These are phyloP conservation scores for Primulina tabacum DNA, from an alignment of 257 asterid species.

Conservation along the genomic window DNA sequence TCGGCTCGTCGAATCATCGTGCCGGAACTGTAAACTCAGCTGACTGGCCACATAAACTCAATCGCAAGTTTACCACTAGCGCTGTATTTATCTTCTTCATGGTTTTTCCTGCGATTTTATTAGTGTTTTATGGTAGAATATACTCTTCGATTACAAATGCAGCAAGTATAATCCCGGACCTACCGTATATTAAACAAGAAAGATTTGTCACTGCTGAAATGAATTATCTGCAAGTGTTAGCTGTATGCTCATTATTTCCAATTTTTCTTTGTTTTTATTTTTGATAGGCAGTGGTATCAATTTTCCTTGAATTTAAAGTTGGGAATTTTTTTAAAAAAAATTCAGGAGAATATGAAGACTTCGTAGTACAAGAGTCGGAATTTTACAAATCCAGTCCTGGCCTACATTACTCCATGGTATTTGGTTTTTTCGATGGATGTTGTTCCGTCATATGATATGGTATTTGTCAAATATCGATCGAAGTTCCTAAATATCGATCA, in stretches of 20 bases:
- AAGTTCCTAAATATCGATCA: neutral
- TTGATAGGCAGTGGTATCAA: neutral
- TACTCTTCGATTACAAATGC: slow-evolving; percentile 26
- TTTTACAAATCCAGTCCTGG: slow-evolving; percentile 74
- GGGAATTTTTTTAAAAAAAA: slow-evolving; percentile 34
- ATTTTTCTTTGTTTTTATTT: neutral
- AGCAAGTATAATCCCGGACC: slow-evolving; percentile 18
- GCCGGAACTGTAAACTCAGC: slow-evolving; percentile 26
- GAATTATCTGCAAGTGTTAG: slow-evolving; percentile 57
- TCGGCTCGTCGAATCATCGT: slow-evolving; percentile 18
- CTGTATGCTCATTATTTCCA: slow-evolving; percentile 39
- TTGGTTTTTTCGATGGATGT: slow-evolving; percentile 1
- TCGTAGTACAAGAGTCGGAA: slow-evolving; percentile 61
- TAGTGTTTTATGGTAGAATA: slow-evolving; percentile 36
- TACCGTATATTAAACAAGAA: slow-evolving; percentile 44
- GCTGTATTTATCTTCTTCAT: slow-evolving; percentile 34
- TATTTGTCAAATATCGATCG: neutral
- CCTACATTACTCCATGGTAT: slow-evolving; percentile 94
- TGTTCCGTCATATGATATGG: no score
- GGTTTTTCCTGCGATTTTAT: slow-evolving; percentile 50
- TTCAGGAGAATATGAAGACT: slow-evolving; percentile 68
- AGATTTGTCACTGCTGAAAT: slow-evolving; percentile 52
- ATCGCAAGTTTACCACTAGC: slow-evolving; percentile 28
- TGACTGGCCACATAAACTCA: slow-evolving; percentile 25
- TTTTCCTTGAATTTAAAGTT: slow-evolving; percentile 13